phyloP scores from a whole-genome alignment of 345 rosid species.

The Raphanus sativus region DNA sequence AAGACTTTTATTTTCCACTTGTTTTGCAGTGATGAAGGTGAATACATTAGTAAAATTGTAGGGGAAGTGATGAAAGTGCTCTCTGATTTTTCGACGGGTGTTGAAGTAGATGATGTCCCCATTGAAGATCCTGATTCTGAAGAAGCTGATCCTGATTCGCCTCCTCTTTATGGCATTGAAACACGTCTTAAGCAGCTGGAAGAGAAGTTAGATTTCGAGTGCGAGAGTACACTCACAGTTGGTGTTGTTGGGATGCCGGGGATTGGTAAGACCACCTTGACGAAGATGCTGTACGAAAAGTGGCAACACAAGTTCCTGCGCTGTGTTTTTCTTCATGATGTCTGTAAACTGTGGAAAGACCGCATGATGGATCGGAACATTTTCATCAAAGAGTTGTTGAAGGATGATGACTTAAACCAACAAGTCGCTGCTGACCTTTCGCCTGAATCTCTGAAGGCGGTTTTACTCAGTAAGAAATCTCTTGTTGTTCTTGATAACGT shows the following conservation, averaged over 20 bases:
- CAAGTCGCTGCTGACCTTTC: neutral
- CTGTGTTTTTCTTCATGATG: neutral
- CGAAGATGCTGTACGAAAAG: neutral
- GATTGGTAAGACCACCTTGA: constrained; percentile 25
- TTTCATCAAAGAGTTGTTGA: neutral
- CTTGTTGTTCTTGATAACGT: constrained; percentile 23
- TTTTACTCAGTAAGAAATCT: neutral
- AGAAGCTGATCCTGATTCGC: neutral
- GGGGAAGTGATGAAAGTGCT: neutral
- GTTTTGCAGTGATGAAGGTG: neutral
- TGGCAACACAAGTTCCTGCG: neutral
- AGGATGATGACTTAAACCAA: neutral
- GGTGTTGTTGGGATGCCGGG: constrained; percentile 28
- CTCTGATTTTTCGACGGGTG: neutral
- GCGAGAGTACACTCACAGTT: neutral
- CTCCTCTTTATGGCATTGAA: constrained; percentile 8
- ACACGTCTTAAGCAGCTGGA: constrained; percentile 12
- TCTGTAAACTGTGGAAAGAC: neutral
- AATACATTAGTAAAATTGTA: neutral
- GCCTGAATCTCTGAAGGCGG: neutral
- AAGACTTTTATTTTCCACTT: neutral
- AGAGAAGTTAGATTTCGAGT: neutral
- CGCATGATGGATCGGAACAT: neutral
- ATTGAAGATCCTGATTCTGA: neutral
- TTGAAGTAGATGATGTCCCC: neutral